Evolutionary conservation across 768 basidiomycete species (phyloP).

Genomic region (Infundibulicybe gibba): DNA sequence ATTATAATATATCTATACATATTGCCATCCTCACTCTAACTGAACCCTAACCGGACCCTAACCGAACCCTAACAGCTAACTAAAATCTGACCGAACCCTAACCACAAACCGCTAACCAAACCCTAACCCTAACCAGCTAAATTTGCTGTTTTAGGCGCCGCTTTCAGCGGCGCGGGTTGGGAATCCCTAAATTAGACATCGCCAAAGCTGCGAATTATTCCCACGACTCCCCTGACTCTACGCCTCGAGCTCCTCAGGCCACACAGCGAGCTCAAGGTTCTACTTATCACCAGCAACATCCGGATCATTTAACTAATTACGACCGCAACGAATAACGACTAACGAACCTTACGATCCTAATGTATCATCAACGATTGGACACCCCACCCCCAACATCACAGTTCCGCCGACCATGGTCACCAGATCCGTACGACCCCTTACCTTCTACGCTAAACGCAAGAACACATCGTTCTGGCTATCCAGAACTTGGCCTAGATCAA

Average conservation of each 20-base stretch:
- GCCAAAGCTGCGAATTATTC: too few relatives aligned
- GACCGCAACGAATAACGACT: conserved; percentile 6
- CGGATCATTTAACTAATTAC: background rate
- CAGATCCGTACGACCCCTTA: conserved; percentile 47
- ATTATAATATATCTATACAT: too few relatives aligned
- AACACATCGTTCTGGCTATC: conserved; percentile 11
- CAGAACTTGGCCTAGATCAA: conserved; percentile 12
- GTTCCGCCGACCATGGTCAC: conserved; percentile 66
- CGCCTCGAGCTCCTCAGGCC: background rate
- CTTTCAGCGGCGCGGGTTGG: too few relatives aligned
- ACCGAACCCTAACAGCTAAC: too few relatives aligned
- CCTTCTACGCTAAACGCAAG: conserved; percentile 19
- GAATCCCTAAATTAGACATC: too few relatives aligned
- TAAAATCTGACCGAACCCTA: too few relatives aligned
- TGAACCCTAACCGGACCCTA: too few relatives aligned
- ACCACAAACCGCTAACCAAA: too few relatives aligned
- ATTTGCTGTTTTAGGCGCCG: too few relatives aligned
- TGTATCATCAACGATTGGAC: conserved; percentile 46
- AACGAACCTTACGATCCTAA: conserved; percentile 17
- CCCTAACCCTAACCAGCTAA: too few relatives aligned
- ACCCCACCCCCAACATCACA: conserved; percentile 47
- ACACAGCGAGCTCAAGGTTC: background rate
- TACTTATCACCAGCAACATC: background rate
- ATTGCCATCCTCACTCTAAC: too few relatives aligned
- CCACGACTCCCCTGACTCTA: too few relatives aligned